phyloP scores from a whole-genome alignment of 352 stramenopile species.

The Globisporangium viniferum region DNA sequence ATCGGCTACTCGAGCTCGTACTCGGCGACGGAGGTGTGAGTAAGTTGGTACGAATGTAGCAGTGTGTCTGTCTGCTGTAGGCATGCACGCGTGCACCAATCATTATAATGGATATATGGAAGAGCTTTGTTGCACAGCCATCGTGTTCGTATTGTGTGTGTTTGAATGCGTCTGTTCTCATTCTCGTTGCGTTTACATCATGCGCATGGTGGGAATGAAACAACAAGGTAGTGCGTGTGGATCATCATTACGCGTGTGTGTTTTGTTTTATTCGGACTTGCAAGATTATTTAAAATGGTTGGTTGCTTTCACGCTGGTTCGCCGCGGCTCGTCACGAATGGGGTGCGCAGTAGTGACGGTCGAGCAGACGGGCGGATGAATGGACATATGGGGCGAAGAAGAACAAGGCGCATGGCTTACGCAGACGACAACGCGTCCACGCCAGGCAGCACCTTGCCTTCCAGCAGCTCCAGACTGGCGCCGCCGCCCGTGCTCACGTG shows the following conservation, averaged over 20 bases:
- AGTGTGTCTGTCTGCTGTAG: not conserved
- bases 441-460: constrained; percentile 98
- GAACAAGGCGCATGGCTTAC: constrained; percentile 24
- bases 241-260: not conserved
- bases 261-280: not conserved
- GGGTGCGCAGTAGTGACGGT: not conserved
- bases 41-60: constrained; percentile 6
- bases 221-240: not conserved
- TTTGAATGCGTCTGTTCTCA: not conserved
- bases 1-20: constrained; percentile 74
- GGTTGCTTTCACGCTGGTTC: not conserved
- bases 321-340: not conserved
- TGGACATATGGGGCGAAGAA: not conserved
- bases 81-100: not conserved
- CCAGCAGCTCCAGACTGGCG: constrained; percentile 95
- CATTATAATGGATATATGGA: constrained; percentile 15
- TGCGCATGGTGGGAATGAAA: not conserved
- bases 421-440: constrained; percentile 92
- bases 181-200: not conserved
- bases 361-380: not conserved
- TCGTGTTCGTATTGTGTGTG: not conserved
- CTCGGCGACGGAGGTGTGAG: constrained; percentile 65
- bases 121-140: constrained; percentile 1
- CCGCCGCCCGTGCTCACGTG: constrained; percentile 93
- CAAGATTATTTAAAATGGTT: constrained; percentile 4